Percentiles rank a stretch among this genome's conserved stretches.
Conservation (phyloP, 768 basidiomycete genomes). For the Macrolepiota albuminosa region DNA sequence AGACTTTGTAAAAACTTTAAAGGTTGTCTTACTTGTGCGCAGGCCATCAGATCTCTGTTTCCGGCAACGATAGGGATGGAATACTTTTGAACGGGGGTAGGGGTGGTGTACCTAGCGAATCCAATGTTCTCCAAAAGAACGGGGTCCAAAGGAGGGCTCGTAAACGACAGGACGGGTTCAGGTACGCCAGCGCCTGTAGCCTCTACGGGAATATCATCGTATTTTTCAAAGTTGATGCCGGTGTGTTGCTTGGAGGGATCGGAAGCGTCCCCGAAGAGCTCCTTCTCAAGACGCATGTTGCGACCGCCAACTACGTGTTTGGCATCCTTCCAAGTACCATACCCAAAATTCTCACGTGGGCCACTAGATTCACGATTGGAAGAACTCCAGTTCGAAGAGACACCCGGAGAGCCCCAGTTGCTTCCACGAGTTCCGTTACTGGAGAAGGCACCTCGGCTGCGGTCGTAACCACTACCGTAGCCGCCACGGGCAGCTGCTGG, state of each 20-base stretch:
- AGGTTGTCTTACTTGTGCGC: conserved; percentile 65
- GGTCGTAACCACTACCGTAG: conserved; percentile 38
- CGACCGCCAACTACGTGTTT: conserved; percentile 79
- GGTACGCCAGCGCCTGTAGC: conserved; percentile 97
- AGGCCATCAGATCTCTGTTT: conserved; percentile 90
- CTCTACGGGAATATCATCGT: conserved; percentile 99
- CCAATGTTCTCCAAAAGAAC: conserved; percentile 94
- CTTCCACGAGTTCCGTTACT: conserved; percentile 35
- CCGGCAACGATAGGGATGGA: conserved; percentile 96
- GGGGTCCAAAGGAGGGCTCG: conserved; percentile 84
- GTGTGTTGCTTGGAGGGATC: conserved; percentile 90
- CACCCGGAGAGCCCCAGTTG: conserved; percentile 33
- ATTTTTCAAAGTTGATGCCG: conserved; percentile 99
- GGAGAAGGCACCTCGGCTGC: conserved; percentile 35
- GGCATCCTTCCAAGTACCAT: conserved; percentile 86
- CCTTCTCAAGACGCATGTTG: conserved; percentile 90
- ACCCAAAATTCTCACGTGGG: conserved; percentile 52
- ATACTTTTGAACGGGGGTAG: conserved; percentile 99
- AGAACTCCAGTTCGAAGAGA: conserved; percentile 31
- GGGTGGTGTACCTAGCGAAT: conserved; percentile 88
- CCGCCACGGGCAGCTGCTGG: conserved; percentile 43
- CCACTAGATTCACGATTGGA: conserved; percentile 29
- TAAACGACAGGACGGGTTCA: conserved; percentile 86
- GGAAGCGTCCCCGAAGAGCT: conserved; percentile 85
- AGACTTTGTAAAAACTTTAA: background rate